Conservation (phyloP, 2,329 filamentous ascomycete species). For the Colletotrichum cereale region DNA sequence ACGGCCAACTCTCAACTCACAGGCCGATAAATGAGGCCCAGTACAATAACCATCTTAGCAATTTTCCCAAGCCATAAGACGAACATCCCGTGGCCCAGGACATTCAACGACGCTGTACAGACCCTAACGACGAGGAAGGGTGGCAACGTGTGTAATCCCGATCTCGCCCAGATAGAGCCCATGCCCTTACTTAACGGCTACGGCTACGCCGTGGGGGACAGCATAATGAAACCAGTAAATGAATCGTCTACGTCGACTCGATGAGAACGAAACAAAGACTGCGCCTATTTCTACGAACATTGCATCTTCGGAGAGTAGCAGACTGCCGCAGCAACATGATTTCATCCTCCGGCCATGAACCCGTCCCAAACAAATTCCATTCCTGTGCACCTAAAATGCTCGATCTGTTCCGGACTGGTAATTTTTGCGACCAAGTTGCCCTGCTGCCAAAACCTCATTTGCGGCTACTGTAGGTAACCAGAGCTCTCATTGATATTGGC, state of each 20-base stretch:
- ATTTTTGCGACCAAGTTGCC: not conserved
- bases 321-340: not conserved
- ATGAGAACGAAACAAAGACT: not conserved
- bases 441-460: not conserved
- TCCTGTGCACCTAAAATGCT: not conserved
- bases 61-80: no score
- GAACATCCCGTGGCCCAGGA: no score
- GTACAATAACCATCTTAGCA: no score
- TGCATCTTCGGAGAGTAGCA: not conserved
- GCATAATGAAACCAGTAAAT: not conserved
- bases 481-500: not conserved
- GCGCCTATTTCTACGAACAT: not conserved
- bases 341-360: not conserved
- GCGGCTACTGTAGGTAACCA: not conserved
- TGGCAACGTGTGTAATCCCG: no score
- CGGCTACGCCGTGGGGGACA: not conserved
- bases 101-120: no score
- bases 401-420: not conserved
- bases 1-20: no score
- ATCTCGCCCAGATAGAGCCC: no score
- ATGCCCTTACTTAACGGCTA: no score
- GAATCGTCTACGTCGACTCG: not conserved
- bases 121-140: no score
- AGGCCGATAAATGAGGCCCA: no score
- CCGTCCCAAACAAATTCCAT: not conserved